Evolutionary conservation across 1,139 yeast species (phyloP).

Genomic region (Kodamaea arcana): DNA sequence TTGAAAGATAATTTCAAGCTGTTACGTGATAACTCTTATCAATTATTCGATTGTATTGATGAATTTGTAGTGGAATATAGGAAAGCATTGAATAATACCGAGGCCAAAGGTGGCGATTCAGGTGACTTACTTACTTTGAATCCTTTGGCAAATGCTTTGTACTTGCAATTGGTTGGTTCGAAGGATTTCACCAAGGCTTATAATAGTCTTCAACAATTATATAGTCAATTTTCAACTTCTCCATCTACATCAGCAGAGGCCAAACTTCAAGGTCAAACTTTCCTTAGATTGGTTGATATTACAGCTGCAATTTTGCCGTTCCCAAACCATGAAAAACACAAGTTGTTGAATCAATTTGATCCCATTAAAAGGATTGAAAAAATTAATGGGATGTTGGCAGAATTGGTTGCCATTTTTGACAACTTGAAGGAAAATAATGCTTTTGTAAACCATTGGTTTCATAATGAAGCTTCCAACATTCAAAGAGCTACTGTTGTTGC

Average conservation of each 20-base stretch:
- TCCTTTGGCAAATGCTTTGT: slow-evolving; percentile 61
- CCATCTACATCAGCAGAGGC: slow-evolving; percentile 9
- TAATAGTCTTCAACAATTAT: slow-evolving; percentile 32
- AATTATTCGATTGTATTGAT: slow-evolving; percentile 39
- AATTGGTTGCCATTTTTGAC: slow-evolving; percentile 33
- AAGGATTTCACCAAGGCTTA: slow-evolving; percentile 44
- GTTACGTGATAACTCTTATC: slow-evolving; percentile 22
- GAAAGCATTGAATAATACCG: slow-evolving; percentile 15
- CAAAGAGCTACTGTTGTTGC: slow-evolving; percentile 60
- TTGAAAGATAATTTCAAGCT: slow-evolving; percentile 20
- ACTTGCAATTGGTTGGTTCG: slow-evolving; percentile 47
- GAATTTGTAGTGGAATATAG: slow-evolving; percentile 41
- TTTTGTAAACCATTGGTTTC: slow-evolving; percentile 44
- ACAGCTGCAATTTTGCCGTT: slow-evolving; percentile 60
- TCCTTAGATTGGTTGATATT: slow-evolving; percentile 48
- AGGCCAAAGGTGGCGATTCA: not conserved
- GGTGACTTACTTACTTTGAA: slow-evolving; percentile 47
- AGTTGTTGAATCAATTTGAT: slow-evolving; percentile 34
- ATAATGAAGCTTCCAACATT: slow-evolving; percentile 46
- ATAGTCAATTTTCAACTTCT: slow-evolving; percentile 21
- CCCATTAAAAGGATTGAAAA: slow-evolving; percentile 30
- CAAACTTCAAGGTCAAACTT: slow-evolving; percentile 24
- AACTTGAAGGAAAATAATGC: slow-evolving; percentile 30
- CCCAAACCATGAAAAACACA: slow-evolving; percentile 44
- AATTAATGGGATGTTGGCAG: slow-evolving; percentile 29